Conservation (phyloP, 108 stramenopile genomes). For the Nitzschia putrida region DNA sequence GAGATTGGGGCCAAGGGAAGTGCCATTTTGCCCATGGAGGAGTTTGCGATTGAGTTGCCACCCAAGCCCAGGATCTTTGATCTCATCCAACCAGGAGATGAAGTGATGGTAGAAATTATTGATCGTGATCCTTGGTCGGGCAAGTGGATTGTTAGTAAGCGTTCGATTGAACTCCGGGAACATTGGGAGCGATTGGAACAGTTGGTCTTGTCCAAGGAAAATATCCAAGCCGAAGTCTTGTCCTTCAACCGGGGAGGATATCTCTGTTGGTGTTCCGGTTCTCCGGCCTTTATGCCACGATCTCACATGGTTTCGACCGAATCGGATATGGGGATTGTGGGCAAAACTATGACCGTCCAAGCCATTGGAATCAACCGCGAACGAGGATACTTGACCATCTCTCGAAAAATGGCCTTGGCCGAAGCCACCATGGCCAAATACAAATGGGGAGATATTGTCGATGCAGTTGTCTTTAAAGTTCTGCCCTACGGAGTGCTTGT, state of each 20-base stretch:
- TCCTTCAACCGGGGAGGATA: conserved; percentile 95
- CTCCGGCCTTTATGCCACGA: conserved; percentile 94
- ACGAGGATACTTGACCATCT: conserved; percentile 93
- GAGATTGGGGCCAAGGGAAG: conserved; percentile 95
- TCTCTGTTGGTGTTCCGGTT: conserved; percentile 90
- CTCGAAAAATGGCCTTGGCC: conserved; percentile 91
- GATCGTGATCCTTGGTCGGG: conserved; percentile 93
- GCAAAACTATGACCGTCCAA: conserved; percentile 82
- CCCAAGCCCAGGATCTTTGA: conserved; percentile 59
- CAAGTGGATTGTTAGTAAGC: conserved; percentile 84
- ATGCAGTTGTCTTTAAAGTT: conserved; percentile 92
- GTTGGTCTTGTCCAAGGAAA: conserved; percentile 73
- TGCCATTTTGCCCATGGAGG: conserved; percentile 86
- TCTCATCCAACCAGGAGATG: conserved; percentile 73
- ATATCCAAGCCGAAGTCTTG: conserved; percentile 88
- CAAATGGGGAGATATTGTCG: conserved; percentile 89
- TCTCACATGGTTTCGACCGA: conserved; percentile 88
- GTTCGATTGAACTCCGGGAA: conserved; percentile 87
- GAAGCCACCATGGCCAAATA: conserved; percentile 92
- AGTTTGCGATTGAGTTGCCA: conserved; percentile 70
- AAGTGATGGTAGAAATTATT: conserved; percentile 91
- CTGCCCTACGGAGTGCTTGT: conserved; percentile 98
- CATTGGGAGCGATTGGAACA: conserved; percentile 88
- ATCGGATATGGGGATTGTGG: conserved; percentile 88
- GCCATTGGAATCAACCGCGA: conserved; percentile 94